phyloP scores from a whole-genome alignment of 225 moss, liverwort and hornwort species.

The Rhytidiadelphus loreus region DNA sequence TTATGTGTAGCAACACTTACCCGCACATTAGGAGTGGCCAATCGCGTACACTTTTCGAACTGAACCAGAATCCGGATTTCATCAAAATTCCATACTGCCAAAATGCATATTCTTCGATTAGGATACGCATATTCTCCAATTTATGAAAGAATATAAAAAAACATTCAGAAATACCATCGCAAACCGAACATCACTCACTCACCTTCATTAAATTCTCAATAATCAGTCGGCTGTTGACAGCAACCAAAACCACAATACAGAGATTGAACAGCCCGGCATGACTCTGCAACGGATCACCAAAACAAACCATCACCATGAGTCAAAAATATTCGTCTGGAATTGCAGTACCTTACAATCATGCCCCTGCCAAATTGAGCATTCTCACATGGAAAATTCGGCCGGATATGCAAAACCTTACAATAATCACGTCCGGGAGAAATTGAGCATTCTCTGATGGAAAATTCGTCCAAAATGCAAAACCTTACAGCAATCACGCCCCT shows the following conservation, averaged over 20 bases:
- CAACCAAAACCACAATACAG: slow-evolving; percentile 12
- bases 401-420: not conserved
- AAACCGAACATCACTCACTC: not conserved
- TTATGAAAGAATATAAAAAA: not conserved
- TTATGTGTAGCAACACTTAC: slow-evolving; percentile 12
- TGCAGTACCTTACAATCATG: not conserved
- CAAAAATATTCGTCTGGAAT: not conserved
- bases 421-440: not conserved
- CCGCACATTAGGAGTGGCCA: slow-evolving; percentile 97
- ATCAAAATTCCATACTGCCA: slow-evolving; percentile 87
- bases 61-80: slow-evolving; percentile 87
- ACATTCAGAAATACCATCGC: too few relatives aligned
- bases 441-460: not conserved
- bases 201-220: slow-evolving; percentile 67
- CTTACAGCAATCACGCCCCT: not conserved
- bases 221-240: slow-evolving; percentile 75
- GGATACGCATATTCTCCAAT: not conserved
- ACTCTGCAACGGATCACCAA: not conserved
- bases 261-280: not conserved
- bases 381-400: not conserved
- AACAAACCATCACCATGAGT: not conserved
- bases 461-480: not conserved
- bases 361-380: not conserved
- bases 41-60: slow-evolving; percentile 76
- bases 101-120: not conserved